These are phyloP conservation scores for Rutidosis leptorrhynchoides DNA, from an alignment of 129 eudicot genomes.

Conservation along the genomic window DNA sequence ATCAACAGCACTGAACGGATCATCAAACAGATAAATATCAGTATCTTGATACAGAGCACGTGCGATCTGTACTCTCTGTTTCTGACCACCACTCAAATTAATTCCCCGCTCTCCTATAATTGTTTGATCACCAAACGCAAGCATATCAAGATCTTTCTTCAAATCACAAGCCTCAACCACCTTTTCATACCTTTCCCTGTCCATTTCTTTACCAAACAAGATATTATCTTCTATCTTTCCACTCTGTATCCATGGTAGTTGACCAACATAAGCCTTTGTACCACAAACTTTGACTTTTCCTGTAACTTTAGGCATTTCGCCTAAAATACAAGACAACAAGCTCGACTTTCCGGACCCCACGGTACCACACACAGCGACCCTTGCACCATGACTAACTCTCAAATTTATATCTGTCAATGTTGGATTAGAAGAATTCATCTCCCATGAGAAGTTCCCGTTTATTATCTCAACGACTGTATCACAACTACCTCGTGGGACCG, in stretches of 20 bases:
- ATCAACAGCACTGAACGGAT: constrained; percentile 97
- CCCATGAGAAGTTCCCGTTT: constrained; percentile 70
- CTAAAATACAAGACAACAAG: constrained; percentile 71
- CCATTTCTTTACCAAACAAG: constrained; percentile 75
- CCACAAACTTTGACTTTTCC: constrained; percentile 63
- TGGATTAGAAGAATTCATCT: constrained; percentile 38
- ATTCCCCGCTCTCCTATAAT: constrained; percentile 92
- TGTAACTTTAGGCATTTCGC: constrained; percentile 70
- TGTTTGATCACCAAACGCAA: constrained; percentile 80
- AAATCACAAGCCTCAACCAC: constrained; percentile 80
- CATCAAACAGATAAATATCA: constrained; percentile 84
- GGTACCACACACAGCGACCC: constrained; percentile 84
- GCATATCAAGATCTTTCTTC: constrained; percentile 75
- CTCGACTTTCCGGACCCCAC: constrained; percentile 94
- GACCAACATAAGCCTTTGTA: constrained; percentile 80
- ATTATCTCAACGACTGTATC: constrained; percentile 51
- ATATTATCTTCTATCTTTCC: constrained; percentile 82
- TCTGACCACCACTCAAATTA: constrained; percentile 93
- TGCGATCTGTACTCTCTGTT: constrained; percentile 90
- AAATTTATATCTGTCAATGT: constrained; percentile 57
- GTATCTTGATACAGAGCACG: constrained; percentile 91
- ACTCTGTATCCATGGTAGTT: constrained; percentile 93
- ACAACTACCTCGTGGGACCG: constrained; percentile 39
- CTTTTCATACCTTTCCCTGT: constrained; percentile 46
- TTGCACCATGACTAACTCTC: constrained; percentile 49